These are phyloP conservation scores for Backusella luteola DNA, from an alignment of 192 early-diverging fungal species.

Conservation along the genomic window DNA sequence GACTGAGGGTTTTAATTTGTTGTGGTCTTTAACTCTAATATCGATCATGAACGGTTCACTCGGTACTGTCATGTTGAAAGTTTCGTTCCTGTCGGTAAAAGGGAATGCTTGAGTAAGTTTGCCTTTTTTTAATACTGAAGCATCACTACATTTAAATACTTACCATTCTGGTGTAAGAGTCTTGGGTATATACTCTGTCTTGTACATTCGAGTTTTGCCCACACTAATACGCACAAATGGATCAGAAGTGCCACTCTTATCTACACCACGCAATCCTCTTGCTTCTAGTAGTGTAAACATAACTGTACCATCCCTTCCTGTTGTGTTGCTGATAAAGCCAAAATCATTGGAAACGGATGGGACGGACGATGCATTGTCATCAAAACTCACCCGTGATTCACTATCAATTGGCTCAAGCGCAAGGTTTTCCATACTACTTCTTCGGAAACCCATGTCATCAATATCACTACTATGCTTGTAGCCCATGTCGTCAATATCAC, in stretches of 20 bases:
- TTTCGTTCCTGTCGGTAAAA: constrained; percentile 18
- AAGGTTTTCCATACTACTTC: neutral
- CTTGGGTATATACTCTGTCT: constrained; percentile 28
- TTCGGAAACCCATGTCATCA: neutral
- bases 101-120: neutral
- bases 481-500: neutral
- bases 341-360: neutral
- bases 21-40: constrained; percentile 30
- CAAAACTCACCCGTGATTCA: neutral
- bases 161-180: constrained; percentile 33
- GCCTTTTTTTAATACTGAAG: neutral
- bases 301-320: constrained; percentile 23
- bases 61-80: neutral
- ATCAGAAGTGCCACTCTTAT: constrained; percentile 36
- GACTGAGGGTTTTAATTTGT: constrained; percentile 9
- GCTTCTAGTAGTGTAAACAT: constrained; percentile 47
- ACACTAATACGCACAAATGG: constrained; percentile 21
- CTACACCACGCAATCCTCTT: constrained; percentile 52
- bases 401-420: neutral
- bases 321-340: neutral
- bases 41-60: constrained; percentile 20
- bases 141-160: neutral
- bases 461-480: neutral
- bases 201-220: constrained; percentile 19
- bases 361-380: constrained; percentile 3